Evolutionary conservation across 1,139 yeast species (phyloP), one percentile per base, ranked within the genome.

Genomic region (Taphrina confusa): DNA sequence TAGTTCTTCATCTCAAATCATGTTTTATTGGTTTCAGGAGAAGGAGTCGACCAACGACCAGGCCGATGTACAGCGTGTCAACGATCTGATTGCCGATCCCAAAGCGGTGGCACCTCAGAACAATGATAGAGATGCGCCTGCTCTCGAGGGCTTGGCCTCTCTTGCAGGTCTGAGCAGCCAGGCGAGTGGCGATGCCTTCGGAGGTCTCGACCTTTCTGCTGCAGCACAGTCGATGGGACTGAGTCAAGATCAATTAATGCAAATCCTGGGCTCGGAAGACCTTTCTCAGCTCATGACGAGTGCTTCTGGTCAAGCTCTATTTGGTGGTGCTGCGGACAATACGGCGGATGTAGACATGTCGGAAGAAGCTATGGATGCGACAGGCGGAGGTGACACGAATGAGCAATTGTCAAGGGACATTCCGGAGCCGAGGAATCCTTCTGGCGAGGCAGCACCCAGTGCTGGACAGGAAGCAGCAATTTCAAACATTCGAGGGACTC

Each of bases 11-110:
- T 94, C 95, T 44, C 90, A 91, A 62, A 85, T 85, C 71, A 82
- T 82, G 69, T 78, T 91, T 72, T 92, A 85, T 73, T 92, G 98
- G 98, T 77, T 92, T 74, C 98, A 92, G 74, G 90, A 86, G 23
- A 37, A 36, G 45, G 61, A 60, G 11, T 42, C 36, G 27, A 44
- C 42, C 27, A 52, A 62, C 18, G 64, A 62, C 33, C 57, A 52
- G 9, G 52, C 40, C 6, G 45, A 31, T 9, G 54, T 51, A 36
- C 39, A 59, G 39, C 30, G 51, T 36, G 54, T 62, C 25, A 62
- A 62, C 20, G 60, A 50, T 16, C 31, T 62, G 22, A 62, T 62
- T 18, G 64, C 61, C 12, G 64, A 46, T 27, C 64, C 61, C n/a
- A 34, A 27, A 27, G 40, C 50, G 6, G 28, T 16, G 14, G 47